Base-by-base conservation (phyloP, 106 monocot species). In the Vanilla planifolia region DNA sequence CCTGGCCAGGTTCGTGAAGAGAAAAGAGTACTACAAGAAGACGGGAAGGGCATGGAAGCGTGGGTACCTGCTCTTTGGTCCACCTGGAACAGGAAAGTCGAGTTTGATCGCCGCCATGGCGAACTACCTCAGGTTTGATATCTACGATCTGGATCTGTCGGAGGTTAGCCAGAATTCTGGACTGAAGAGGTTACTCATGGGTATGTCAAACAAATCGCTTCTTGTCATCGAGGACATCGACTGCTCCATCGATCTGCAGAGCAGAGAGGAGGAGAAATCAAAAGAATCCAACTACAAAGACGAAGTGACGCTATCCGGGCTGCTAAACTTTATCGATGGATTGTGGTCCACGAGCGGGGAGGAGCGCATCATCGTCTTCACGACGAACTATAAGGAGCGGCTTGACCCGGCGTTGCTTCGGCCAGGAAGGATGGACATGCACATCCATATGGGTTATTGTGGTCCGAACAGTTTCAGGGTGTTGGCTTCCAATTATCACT, bases 11-110 rank as follows among this genome's bases (percentile, higher is more conserved):
- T 75, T 75, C 30, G 51, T 55, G 3, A 29, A 32, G 14, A 62
- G 66, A 34, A 65, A 63, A 17, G 59, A 73, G 26, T 59, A 73
- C 36, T 65, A 66, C 25, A 63, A 43, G 39, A 69, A 24, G 46
- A 43, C 59, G 0, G 69, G 76, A 8, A 76, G 65, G 26, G 69
- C 70, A 1, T 76, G 76, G 76, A 76, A 76, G 70, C 33, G 70
- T 0, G 76, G 70, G 1, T 76, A 76, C 44, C 43, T 76, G 29
- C 37, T 76, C 8, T 76, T 65, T 40, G 76, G 76, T 0, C 76
- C 76, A 15, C 76, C 69, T 0, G 70, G 70, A 32, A 76, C 76
- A 4, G 76, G 76, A 23, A 76, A 76, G 39, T 70, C 76, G 32
- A 76, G 70, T 46, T 48, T 76, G 56, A 39, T 76, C 0, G 70